These are phyloP conservation scores for Agaricus bisporus DNA, from an alignment of 768 basidiomycete genomes.

Conservation along the genomic window DNA sequence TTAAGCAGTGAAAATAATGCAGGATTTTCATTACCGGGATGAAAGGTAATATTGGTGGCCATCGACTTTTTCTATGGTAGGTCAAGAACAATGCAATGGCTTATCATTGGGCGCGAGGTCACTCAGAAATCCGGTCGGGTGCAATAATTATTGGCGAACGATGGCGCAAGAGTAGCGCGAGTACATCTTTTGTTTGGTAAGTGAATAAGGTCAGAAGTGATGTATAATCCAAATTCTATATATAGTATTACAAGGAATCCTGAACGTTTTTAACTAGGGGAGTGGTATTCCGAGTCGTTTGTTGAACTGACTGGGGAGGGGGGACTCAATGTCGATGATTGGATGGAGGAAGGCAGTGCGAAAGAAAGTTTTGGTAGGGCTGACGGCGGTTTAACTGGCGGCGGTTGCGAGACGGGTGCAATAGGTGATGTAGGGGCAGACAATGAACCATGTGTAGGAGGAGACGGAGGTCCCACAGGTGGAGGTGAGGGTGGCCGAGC, in stretches of 20 bases:
- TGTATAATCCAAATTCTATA: neutral
- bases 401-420: neutral
- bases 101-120: too few relatives aligned
- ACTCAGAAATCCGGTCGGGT: neutral
- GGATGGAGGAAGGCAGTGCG: neutral
- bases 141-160: neutral
- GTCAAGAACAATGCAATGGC: neutral
- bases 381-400: neutral
- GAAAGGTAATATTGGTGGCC: conserved; percentile 62
- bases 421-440: neutral
- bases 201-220: neutral
- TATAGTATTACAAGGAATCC: neutral
- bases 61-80: conserved; percentile 17
- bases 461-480: neutral
- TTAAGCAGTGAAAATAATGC: neutral
- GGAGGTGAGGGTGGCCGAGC: conserved; percentile 1
- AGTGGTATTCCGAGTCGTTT: conserved; percentile 9
- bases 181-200: neutral
- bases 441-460: neutral
- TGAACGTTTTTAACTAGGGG: neutral
- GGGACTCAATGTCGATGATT: neutral
- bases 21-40: conserved; percentile 38
- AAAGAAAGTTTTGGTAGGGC: neutral
- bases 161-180: conserved; percentile 24
- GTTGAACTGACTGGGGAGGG: conserved; percentile 4